phyloP scores from a whole-genome alignment of 129 eudicot genomes.

The Helianthus tuberosus region DNA sequence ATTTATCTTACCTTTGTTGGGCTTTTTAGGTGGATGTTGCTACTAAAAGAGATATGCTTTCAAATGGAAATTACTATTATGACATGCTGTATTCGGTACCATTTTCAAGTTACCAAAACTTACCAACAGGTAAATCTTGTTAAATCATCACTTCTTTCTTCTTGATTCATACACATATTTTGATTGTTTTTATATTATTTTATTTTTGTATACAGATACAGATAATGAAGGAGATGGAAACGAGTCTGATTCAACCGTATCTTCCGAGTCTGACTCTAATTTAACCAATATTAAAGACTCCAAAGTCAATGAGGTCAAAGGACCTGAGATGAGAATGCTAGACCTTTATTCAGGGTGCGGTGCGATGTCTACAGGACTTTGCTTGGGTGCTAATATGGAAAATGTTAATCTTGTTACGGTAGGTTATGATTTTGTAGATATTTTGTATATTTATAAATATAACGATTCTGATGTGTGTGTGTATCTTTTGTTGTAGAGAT shows the following conservation, averaged over 20 bases:
- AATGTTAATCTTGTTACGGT: no score
- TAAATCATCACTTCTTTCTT: neutral
- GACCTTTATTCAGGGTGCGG: no score
- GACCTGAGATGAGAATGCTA: no score
- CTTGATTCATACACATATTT: neutral
- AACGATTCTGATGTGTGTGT: no score
- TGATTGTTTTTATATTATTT: neutral
- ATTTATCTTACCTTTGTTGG: conserved; percentile 38
- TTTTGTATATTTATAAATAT: neutral
- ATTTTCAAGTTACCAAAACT: conserved; percentile 51
- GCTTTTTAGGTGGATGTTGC: conserved; percentile 51
- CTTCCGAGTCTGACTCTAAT: no score
- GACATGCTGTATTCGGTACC: conserved; percentile 69
- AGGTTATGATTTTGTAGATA: neutral
- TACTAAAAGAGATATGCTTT: conserved; percentile 26
- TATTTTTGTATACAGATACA: conserved; percentile 16
- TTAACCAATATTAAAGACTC: no score
- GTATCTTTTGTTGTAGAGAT: conserved; percentile 44
- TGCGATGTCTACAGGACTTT: no score
- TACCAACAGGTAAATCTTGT: conserved; percentile 52
- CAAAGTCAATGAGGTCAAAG: no score
- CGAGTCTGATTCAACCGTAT: conserved; percentile 67
- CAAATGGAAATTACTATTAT: conserved; percentile 51
- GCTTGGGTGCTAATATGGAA: no score
- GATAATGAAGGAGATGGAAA: conserved; percentile 39